Evolutionary conservation across 225 moss, liverwort and hornwort genomes (phyloP).

Genomic region (Asterella californica): DNA sequence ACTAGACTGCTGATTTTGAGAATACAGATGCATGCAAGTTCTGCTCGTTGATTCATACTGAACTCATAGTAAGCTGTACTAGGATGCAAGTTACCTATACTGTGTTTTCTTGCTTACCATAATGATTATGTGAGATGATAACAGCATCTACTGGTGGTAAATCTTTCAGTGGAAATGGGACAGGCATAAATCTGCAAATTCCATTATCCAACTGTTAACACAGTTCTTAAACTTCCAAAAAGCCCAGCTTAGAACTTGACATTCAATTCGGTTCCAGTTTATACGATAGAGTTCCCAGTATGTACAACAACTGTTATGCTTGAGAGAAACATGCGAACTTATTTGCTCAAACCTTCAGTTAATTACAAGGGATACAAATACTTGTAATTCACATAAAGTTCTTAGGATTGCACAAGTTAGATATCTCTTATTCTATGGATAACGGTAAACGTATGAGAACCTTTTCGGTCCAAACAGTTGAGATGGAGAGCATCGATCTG

Average conservation of each 20-base stretch:
- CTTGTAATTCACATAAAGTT: background rate
- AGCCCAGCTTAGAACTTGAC: background rate
- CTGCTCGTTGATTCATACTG: background rate
- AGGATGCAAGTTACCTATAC: background rate
- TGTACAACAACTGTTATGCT: background rate
- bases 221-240: background rate
- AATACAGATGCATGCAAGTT: background rate
- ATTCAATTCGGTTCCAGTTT: background rate
- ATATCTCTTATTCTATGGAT: too few relatives aligned
- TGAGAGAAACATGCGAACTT: background rate
- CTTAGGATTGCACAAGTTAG: background rate
- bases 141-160: slow-evolving; percentile 48
- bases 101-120: slow-evolving; percentile 25
- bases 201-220: background rate
- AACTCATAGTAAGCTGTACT: background rate
- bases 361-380: background rate
- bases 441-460: slow-evolving; percentile 14
- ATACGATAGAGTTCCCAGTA: background rate
- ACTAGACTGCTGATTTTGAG: background rate
- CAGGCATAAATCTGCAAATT: slow-evolving; percentile 42
- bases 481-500: slow-evolving; percentile 52
- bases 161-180: slow-evolving; percentile 43
- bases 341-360: background rate
- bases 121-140: slow-evolving; percentile 55
- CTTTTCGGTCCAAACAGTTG: slow-evolving; percentile 44